phyloP scores from a whole-genome alignment of 306 rosid genomes.

The Cicer judaicum region DNA sequence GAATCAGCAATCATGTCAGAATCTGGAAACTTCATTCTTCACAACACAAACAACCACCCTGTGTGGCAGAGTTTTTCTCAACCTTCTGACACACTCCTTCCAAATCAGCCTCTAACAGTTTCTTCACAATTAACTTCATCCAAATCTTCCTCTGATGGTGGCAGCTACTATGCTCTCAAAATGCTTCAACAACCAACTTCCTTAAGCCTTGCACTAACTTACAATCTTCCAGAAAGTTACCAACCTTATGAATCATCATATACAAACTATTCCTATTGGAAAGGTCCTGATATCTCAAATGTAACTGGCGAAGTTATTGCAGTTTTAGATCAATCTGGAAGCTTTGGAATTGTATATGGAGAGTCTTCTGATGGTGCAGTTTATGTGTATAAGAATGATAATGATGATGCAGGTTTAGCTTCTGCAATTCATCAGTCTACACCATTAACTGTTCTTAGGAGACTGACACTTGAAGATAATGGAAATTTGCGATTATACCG shows the following conservation, averaged over 20 bases:
- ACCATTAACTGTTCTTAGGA: constrained; percentile 54
- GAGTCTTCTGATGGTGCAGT: constrained; percentile 84
- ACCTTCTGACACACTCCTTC: constrained; percentile 91
- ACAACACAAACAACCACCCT: constrained; percentile 47
- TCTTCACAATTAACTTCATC: constrained; percentile 72
- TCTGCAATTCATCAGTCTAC: constrained; percentile 55
- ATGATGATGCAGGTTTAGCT: constrained; percentile 72
- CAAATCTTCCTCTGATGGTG: constrained; percentile 74
- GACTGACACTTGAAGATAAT: constrained; percentile 69
- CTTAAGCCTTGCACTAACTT: constrained; percentile 75
- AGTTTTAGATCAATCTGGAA: constrained; percentile 78
- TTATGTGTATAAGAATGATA: constrained; percentile 77
- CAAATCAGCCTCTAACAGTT: constrained; percentile 84
- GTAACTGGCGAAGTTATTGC: constrained; percentile 85
- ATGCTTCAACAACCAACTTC: constrained; percentile 93
- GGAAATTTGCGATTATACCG: constrained; percentile 80
- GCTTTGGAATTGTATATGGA: constrained; percentile 91
- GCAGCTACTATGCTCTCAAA: constrained; percentile 74
- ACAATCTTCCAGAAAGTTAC: constrained; percentile 66
- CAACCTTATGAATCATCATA: constrained; percentile 55
- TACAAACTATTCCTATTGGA: constrained; percentile 85
- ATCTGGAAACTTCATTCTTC: constrained; percentile 83
- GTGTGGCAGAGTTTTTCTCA: constrained; percentile 92
- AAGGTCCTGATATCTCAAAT: constrained; percentile 84
- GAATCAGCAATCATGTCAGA: constrained; percentile 67